Percentiles rank a stretch among this genome's conserved stretches.
These are phyloP conservation scores for Albifimbria verrucaria DNA, from an alignment of 2,329 filamentous ascomycete genomes.

Conservation along the genomic window DNA sequence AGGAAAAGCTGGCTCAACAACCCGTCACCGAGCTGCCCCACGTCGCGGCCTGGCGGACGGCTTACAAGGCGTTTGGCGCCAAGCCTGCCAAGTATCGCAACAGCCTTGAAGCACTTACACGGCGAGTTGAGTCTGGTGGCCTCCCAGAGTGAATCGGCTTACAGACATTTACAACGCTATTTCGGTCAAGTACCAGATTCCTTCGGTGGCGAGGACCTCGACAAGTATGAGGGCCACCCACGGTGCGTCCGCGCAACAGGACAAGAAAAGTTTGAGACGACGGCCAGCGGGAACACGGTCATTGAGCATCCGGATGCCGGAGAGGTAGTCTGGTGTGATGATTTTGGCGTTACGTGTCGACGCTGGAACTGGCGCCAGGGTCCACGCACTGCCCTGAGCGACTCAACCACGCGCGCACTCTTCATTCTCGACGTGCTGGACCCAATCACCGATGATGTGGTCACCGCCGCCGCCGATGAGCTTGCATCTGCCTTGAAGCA, in stretches of 20 bases:
- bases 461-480: background rate
- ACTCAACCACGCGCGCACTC: constrained; percentile 2
- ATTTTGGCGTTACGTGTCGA: constrained; percentile 13
- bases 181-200: constrained; percentile 15
- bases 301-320: constrained; percentile 9
- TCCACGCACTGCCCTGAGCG: constrained; percentile 10
- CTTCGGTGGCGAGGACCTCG: constrained; percentile 15
- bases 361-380: constrained; percentile 18
- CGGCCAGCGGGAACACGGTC: background rate
- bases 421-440: background rate
- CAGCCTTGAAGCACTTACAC: constrained; percentile 14
- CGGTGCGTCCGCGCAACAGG: constrained; percentile 10
- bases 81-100: constrained; percentile 13
- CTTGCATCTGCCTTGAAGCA: background rate
- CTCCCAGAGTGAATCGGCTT: constrained; percentile 15
- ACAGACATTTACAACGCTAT: constrained; percentile 19
- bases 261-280: background rate
- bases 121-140: constrained; percentile 9
- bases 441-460: background rate
- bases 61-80: constrained; percentile 14
- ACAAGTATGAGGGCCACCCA: constrained; percentile 14
- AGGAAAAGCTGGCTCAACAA: constrained; percentile 1
- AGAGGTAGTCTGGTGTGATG: constrained; percentile 15
- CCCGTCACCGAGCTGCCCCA: constrained; percentile 12
- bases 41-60: constrained; percentile 12